These are phyloP conservation scores for Diplotaxis tenuifolia DNA, from an alignment of 345 rosid species.

Conservation along the genomic window DNA sequence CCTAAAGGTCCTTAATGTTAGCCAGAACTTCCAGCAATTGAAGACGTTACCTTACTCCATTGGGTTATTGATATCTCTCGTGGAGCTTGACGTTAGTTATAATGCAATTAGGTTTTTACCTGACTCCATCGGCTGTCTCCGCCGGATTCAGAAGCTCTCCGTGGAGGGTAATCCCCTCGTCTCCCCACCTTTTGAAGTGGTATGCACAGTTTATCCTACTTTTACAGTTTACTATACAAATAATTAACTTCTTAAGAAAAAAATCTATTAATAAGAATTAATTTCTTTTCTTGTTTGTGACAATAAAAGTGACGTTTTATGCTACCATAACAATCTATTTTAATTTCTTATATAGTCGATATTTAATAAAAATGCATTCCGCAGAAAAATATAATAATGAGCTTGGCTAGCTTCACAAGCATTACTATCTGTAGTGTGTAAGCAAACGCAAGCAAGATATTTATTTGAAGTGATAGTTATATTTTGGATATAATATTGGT, in stretches of 20 bases:
- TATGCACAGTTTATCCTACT: constrained; percentile 1
- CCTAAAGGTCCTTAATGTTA: constrained; percentile 64
- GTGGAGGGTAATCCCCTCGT: constrained; percentile 79
- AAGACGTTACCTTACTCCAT: constrained; percentile 62
- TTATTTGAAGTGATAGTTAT: background rate
- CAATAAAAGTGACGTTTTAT: background rate
- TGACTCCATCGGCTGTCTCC: constrained; percentile 68
- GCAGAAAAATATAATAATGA: background rate
- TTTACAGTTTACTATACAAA: background rate
- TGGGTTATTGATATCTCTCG: constrained; percentile 71
- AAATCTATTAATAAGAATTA: no score
- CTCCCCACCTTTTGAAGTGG: constrained; percentile 70
- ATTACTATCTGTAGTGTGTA: background rate
- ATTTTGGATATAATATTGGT: background rate
- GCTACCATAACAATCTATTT: background rate
- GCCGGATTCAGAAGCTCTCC: constrained; percentile 59
- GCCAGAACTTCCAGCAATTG: constrained; percentile 82
- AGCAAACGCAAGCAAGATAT: constrained; percentile 6
- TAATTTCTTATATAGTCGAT: background rate
- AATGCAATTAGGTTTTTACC: constrained; percentile 61
- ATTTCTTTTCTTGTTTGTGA: no score
- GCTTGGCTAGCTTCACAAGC: constrained; percentile 2
- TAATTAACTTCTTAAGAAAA: background rate
- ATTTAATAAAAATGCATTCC: background rate
- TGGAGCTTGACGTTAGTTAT: constrained; percentile 75